A percentile compares a stretch with the other conserved stretches of the same genome.
Conservation (phyloP, 2,329 filamentous ascomycete genomes). For the Fusarium transvaalense region DNA sequence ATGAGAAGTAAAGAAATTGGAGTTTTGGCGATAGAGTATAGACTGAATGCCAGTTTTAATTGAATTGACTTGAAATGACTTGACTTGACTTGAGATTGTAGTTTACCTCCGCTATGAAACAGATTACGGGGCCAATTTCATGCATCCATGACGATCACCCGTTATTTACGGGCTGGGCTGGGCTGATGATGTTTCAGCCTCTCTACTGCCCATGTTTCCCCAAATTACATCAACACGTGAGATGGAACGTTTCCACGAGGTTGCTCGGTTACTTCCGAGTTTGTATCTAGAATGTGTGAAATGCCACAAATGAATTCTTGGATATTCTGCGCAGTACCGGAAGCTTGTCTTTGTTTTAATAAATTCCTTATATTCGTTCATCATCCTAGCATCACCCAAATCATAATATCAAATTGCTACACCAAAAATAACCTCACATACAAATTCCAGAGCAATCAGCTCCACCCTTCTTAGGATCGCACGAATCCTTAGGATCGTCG, state of each 20-base stretch:
- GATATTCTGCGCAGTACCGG: neutral
- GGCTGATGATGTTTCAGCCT: conserved; percentile 7
- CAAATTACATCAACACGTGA: conserved; percentile 6
- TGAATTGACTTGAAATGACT: too few relatives aligned
- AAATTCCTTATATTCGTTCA: neutral
- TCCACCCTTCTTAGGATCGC: conserved; percentile 49
- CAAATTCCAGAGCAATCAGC: conserved; percentile 52
- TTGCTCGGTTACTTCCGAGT: too few relatives aligned
- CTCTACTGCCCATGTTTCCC: too few relatives aligned
- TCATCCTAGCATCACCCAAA: too few relatives aligned
- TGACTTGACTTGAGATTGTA: neutral
- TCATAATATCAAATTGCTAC: neutral
- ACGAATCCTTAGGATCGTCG: conserved; percentile 46
- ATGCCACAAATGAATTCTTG: neutral
- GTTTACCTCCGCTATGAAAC: conserved; percentile 28
- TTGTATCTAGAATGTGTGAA: too few relatives aligned
- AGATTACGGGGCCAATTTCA: conserved; percentile 11
- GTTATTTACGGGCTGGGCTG: neutral
- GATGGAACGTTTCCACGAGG: neutral
- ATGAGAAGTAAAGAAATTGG: neutral
- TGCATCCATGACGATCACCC: conserved; percentile 33
- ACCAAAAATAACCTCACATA: conserved; percentile 28
- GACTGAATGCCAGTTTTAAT: conserved; percentile 6
- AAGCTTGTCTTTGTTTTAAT: neutral
- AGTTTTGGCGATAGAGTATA: conserved; percentile 3